Conservation (phyloP, 805 yeast genomes). For the Dipodascus albidus region DNA sequence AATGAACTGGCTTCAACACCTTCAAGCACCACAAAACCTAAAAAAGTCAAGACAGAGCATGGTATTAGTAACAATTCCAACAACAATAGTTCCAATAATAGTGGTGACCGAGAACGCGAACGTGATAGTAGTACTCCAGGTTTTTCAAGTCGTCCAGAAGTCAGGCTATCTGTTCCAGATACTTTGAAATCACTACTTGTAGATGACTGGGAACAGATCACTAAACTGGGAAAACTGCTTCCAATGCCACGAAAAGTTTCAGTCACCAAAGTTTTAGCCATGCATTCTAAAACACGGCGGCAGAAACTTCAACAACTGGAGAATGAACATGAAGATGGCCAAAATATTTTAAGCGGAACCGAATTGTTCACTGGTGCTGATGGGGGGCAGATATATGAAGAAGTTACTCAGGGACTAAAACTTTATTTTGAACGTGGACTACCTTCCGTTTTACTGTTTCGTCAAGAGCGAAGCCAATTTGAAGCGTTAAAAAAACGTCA, state of each 20-base stretch:
- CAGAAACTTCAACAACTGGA: background rate
- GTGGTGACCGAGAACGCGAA: constrained; percentile 2
- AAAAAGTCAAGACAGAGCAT: background rate
- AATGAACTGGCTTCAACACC: constrained; percentile 7
- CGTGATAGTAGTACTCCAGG: background rate
- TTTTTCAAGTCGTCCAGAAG: constrained; percentile 26
- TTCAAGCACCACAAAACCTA: constrained; percentile 3
- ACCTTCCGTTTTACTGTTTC: background rate
- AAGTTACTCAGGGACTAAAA: background rate
- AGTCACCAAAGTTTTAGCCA: background rate
- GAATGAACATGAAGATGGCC: background rate
- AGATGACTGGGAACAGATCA: constrained; percentile 77
- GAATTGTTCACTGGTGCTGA: background rate
- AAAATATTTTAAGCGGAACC: background rate
- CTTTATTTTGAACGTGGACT: background rate
- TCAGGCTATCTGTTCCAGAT: constrained; percentile 43
- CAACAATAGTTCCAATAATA: background rate
- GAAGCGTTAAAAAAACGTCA: background rate
- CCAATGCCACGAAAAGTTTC: background rate
- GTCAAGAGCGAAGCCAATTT: background rate
- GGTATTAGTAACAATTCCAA: constrained; percentile 4
- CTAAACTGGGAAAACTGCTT: constrained; percentile 30
- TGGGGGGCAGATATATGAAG: background rate
- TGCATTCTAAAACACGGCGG: background rate
- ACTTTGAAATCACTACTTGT: constrained; percentile 51